These are phyloP conservation scores for Rosa chinensis DNA, from an alignment of 306 rosid species.

Conservation along the genomic window DNA sequence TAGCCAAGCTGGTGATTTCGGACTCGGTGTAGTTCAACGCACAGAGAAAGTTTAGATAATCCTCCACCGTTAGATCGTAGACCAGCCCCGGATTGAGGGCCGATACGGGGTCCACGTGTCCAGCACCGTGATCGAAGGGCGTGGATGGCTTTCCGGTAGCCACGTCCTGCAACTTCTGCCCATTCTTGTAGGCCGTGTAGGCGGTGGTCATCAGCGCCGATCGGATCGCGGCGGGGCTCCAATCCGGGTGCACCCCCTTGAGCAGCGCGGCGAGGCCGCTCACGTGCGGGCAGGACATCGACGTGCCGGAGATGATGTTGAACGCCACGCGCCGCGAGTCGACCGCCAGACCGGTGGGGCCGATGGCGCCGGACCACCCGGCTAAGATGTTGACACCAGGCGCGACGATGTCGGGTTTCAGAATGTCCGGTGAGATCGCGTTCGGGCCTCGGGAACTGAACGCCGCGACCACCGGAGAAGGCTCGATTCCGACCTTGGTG, in stretches of 20 bases:
- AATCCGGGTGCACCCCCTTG: constrained; percentile 64
- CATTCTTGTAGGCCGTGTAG: constrained; percentile 51
- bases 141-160: constrained; percentile 57
- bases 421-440: constrained; percentile 45
- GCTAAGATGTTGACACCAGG: constrained; percentile 88
- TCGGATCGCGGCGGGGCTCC: constrained; percentile 79
- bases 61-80: constrained; percentile 59
- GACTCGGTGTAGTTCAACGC: constrained; percentile 54
- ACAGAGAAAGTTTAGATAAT: constrained; percentile 66
- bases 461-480: constrained; percentile 80
- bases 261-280: constrained; percentile 71
- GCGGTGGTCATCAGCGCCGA: constrained; percentile 87
- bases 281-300: constrained; percentile 93
- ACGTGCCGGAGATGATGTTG: constrained; percentile 82
- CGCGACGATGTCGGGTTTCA: constrained; percentile 79
- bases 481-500: constrained; percentile 54
- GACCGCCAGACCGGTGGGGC: constrained; percentile 35
- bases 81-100: constrained; percentile 85
- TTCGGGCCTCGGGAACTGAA: constrained; percentile 84
- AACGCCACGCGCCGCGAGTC: constrained; percentile 75
- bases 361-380: constrained; percentile 41
- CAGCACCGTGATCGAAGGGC: constrained; percentile 67
- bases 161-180: constrained; percentile 40
- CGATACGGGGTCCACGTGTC: constrained; percentile 66
- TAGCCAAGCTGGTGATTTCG: constrained; percentile 37